These are phyloP conservation scores for Nicotiana paniculata DNA, from an alignment of 257 asterid species.

Conservation along the genomic window DNA sequence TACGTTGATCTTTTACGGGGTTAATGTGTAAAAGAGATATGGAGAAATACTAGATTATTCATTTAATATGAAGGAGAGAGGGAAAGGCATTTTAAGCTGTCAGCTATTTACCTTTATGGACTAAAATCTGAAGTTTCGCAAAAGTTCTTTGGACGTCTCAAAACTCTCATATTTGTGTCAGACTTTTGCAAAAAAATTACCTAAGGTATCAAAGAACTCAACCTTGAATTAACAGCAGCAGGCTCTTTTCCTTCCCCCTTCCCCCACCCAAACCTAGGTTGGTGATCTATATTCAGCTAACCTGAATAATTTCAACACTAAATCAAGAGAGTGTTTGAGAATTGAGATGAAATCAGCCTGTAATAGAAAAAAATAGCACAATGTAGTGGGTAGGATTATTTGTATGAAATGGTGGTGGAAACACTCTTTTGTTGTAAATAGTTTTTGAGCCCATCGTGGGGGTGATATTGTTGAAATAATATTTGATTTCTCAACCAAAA, in stretches of 20 bases:
- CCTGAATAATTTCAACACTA: not conserved
- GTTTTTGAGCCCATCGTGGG: slow-evolving; percentile 15
- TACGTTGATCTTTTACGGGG: not conserved
- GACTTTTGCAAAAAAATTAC: not conserved
- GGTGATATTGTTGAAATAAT: not conserved
- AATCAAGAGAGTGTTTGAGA: not conserved
- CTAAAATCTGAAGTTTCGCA: not conserved
- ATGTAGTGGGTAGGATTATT: not conserved
- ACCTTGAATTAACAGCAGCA: not conserved
- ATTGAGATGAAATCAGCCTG: not conserved
- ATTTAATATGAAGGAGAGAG: not conserved
- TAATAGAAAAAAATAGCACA: not conserved
- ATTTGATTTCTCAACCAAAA: not conserved
- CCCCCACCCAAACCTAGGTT: not conserved
- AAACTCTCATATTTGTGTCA: not conserved
- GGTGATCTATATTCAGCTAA: not conserved
- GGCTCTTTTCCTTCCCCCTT: not conserved
- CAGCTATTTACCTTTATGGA: not conserved
- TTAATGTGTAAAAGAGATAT: not conserved
- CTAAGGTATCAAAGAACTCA: not conserved
- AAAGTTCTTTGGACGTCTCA: not conserved
- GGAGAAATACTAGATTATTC: not conserved
- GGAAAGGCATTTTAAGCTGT: not conserved
- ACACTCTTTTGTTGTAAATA: not conserved
- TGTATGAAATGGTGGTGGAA: not conserved